Base-by-base conservation (phyloP, 2,329 filamentous ascomycete species). In the Pseudonectria buxi region DNA sequence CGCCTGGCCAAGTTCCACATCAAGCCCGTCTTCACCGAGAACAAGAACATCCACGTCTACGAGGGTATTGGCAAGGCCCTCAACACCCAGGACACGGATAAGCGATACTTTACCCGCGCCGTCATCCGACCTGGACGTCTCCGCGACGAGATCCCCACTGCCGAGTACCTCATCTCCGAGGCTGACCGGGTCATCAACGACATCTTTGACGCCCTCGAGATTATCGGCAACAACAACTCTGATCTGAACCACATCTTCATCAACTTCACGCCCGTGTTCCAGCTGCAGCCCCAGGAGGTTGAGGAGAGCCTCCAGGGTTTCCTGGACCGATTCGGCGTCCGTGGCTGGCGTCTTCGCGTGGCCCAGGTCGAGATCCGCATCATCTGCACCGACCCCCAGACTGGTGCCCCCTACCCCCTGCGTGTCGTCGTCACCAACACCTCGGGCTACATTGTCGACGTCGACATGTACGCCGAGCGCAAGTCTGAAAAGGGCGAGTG, bases 191-290 rank as follows among this genome's bases (percentile, higher is more conserved):
- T 96, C 52, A 89, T 98, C 76, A 96, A 87, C 60, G 92, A 98
- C 59, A 96, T 98, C 55, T 79, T 96, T 34, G 92, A 98, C 58
- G 92, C 92, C 29, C 73, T 98, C 39, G 92, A 98, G 73, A 95
- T 98, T 53, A 94, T 95, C 57, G 92, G 92, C 58, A 95, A 95
- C 74, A 96, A 95, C 71, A 94, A 94, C 70, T 95, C 92, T 33
- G 92, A 98, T 72, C 76, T 98, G 58, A 98, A 98, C 74, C 92
- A 98, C 69, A 92, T 98, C 74, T 98, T 98, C 72, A 92, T 98
- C 74, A 96, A 98, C 76, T 98, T 98, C 71, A 92, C 87, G 0
- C 87, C 89, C 9, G 86, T 95, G 40, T 96, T 98, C 80, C 86
- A 88, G 59, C 78, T 98, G 32, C 74, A 87, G 55, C 89, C 92